Evolutionary conservation across 345 rosid genomes (phyloP).

Genomic region (Ricinus communis): DNA sequence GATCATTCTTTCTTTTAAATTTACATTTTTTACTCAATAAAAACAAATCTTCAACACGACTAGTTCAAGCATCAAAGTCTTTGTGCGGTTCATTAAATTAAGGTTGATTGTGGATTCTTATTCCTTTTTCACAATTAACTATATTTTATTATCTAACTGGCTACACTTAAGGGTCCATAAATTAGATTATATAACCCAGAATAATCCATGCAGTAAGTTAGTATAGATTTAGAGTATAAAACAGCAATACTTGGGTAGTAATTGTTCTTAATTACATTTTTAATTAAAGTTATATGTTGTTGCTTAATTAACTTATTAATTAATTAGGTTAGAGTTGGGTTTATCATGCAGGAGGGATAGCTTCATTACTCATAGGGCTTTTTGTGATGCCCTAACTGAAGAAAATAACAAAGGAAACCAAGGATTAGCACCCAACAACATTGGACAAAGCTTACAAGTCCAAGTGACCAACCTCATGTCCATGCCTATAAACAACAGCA

Average conservation of each 20-base stretch:
- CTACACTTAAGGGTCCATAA: too few relatives aligned
- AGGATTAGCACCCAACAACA: slow-evolving; percentile 12
- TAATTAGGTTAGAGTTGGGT: neutral
- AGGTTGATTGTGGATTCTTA: neutral
- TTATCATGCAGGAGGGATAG: slow-evolving; percentile 59
- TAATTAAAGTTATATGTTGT: too few relatives aligned
- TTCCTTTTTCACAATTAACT: neutral
- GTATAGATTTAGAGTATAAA: too few relatives aligned
- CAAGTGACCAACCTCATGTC: slow-evolving; percentile 23
- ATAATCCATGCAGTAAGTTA: neutral
- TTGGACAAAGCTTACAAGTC: slow-evolving; percentile 17
- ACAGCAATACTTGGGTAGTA: too few relatives aligned
- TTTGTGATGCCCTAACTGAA: slow-evolving; percentile 63
- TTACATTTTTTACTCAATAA: too few relatives aligned
- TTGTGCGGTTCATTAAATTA: neutral
- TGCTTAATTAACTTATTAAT: neutral
- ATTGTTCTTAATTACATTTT: too few relatives aligned
- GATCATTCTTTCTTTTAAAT: slow-evolving; percentile 6
- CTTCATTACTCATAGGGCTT: slow-evolving; percentile 66
- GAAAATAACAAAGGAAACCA: slow-evolving; percentile 35
- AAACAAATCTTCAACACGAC: neutral
- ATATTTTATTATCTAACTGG: too few relatives aligned
- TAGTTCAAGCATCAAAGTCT: neutral
- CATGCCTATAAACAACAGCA: slow-evolving; percentile 19
- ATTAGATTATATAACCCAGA: too few relatives aligned